Percentiles rank a stretch among this genome's conserved stretches.
phyloP scores from a whole-genome alignment of 176 grass and related monocot species.

The Cenchrus purpureus region DNA sequence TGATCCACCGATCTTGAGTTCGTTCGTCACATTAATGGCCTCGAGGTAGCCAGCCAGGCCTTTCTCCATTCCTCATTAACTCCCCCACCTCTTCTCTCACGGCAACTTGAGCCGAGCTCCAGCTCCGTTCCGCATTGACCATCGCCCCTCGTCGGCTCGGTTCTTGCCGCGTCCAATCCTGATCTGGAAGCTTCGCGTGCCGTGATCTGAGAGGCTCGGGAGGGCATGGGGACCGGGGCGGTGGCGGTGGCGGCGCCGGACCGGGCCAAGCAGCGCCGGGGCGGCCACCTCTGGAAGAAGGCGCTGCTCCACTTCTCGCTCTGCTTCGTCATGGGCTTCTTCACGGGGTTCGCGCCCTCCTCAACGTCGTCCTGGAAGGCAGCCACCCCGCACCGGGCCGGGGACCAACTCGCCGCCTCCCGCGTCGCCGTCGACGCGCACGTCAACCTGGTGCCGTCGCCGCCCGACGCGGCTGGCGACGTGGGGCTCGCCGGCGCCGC shows the following conservation, averaged over 20 bases:
- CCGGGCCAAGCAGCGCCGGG: conserved; percentile 57
- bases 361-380: conserved; percentile 39
- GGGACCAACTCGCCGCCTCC: conserved; percentile 36
- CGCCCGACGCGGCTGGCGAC: not conserved
- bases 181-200: conserved; percentile 24
- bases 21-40: conserved; percentile 15
- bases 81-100: not conserved
- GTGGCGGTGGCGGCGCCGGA: conserved; percentile 41
- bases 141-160: not conserved
- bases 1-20: not conserved
- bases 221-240: conserved; percentile 50
- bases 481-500: not conserved
- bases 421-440: conserved; percentile 31
- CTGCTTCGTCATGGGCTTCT: conserved; percentile 99
- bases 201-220: conserved; percentile 29
- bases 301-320: conserved; percentile 95
- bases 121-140: not conserved
- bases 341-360: conserved; percentile 93
- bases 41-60: not conserved
- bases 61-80: not conserved
- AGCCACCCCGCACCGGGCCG: conserved; percentile 10
- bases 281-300: conserved; percentile 85
- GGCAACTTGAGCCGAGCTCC: not conserved
- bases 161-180: not conserved
- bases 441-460: not conserved